Conservation (phyloP, 331 rosid genomes). For the Malus hybrid region DNA sequence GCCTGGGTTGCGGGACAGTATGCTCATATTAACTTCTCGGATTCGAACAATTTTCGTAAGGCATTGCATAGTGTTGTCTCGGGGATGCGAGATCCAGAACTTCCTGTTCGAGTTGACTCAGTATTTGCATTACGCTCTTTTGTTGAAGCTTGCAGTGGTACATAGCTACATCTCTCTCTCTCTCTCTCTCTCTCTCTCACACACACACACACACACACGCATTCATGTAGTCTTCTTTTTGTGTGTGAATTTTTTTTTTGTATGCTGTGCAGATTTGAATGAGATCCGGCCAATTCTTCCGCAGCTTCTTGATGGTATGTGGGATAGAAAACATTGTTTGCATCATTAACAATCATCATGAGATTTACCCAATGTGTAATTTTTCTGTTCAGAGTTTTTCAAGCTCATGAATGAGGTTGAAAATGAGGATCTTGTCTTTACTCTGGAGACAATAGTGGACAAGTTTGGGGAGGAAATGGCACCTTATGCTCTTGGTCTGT, state of each 20-base stretch:
- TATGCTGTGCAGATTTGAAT: slow-evolving; percentile 60
- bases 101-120: slow-evolving; percentile 96
- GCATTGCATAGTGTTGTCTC: slow-evolving; percentile 86
- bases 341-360: neutral
- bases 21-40: slow-evolving; percentile 71
- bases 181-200: neutral
- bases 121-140: slow-evolving; percentile 91
- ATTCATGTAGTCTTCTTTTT: neutral
- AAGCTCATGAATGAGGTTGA: slow-evolving; percentile 96
- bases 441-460: slow-evolving; percentile 95
- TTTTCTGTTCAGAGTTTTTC: slow-evolving; percentile 53
- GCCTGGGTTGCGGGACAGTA: slow-evolving; percentile 99
- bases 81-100: slow-evolving; percentile 92
- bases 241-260: neutral
- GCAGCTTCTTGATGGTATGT: slow-evolving; percentile 89
- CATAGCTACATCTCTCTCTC: neutral
- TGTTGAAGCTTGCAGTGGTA: slow-evolving; percentile 91
- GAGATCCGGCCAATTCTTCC: slow-evolving; percentile 93
- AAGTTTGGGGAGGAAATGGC: slow-evolving; percentile 99
- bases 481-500: slow-evolving; percentile 89
- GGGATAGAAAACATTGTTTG: neutral
- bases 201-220: neutral
- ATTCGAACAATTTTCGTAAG: slow-evolving; percentile 78
- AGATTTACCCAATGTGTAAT: slow-evolving; percentile 14
- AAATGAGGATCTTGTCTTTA: slow-evolving; percentile 95